Evolutionary conservation across 2,329 filamentous ascomycete species (phyloP).

Genomic region (Penicillium glabrum): DNA sequence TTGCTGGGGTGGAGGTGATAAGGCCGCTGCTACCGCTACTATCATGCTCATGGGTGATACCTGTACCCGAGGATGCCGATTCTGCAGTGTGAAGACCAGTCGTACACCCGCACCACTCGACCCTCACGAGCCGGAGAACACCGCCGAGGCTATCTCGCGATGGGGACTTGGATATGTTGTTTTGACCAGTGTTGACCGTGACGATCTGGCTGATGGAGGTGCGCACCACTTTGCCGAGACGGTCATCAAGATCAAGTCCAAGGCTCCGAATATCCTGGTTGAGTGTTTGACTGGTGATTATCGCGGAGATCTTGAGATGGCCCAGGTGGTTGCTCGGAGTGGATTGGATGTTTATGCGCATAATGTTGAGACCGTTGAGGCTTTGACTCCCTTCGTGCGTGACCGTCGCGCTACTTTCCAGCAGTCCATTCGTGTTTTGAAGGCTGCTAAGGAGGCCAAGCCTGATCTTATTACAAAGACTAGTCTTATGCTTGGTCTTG

Average conservation of each 20-base stretch:
- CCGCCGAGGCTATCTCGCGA: slow-evolving; percentile 83
- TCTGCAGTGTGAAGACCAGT: slow-evolving; percentile 94
- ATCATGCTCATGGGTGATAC: slow-evolving; percentile 99
- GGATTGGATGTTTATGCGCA: slow-evolving; percentile 96
- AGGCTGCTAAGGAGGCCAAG: slow-evolving; percentile 75
- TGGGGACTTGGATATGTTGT: slow-evolving; percentile 98
- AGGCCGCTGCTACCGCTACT: slow-evolving; percentile 88
- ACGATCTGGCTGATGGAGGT: slow-evolving; percentile 87
- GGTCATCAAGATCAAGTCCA: slow-evolving; percentile 87
- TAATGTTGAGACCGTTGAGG: slow-evolving; percentile 95
- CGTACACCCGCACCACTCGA: slow-evolving; percentile 77
- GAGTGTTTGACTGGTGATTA: slow-evolving; percentile 72
- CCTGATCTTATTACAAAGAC: slow-evolving; percentile 94
- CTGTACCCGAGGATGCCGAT: slow-evolving; percentile 92
- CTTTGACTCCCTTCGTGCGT: slow-evolving; percentile 81
- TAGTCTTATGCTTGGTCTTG: slow-evolving; percentile 92
- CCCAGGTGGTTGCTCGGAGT: slow-evolving; percentile 76
- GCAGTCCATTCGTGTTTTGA: slow-evolving; percentile 77
- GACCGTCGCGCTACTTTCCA: slow-evolving; percentile 87
- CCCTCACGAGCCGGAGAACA: slow-evolving; percentile 94
- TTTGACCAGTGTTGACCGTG: slow-evolving; percentile 87
- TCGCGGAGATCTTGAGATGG: slow-evolving; percentile 81
- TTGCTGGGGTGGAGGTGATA: slow-evolving; percentile 91
- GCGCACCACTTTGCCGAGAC: slow-evolving; percentile 90
- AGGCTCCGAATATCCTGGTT: slow-evolving; percentile 51